Conservation (phyloP, 192 early-diverging fungal genomes). For the Lobulomyces angularis region DNA sequence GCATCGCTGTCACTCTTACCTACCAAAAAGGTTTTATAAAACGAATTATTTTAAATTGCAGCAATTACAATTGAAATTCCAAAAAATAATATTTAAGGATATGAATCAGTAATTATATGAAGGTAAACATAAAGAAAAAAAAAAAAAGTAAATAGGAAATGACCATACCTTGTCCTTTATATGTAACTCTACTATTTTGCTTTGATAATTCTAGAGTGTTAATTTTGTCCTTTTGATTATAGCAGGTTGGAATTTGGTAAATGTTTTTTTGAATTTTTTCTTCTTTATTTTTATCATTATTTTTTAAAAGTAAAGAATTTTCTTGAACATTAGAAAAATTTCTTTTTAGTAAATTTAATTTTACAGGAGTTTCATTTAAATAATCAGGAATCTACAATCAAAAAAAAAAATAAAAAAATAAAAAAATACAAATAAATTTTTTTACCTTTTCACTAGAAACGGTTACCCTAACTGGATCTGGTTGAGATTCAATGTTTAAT, state of each 20-base stretch:
- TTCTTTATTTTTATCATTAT: too few relatives aligned
- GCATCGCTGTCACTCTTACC: conserved; percentile 68
- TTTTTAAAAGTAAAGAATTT: too few relatives aligned
- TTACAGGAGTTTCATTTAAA: too few relatives aligned
- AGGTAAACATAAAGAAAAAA: background rate
- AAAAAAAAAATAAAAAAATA: too few relatives aligned
- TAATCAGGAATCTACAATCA: too few relatives aligned
- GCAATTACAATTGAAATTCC: conserved; percentile 15
- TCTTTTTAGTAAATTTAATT: too few relatives aligned
- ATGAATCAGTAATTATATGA: background rate
- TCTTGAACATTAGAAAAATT: too few relatives aligned
- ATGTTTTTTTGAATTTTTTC: too few relatives aligned
- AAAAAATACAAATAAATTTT: too few relatives aligned
- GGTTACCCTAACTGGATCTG: too few relatives aligned
- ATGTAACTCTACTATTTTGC: conserved; percentile 27
- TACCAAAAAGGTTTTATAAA: conserved; percentile 28
- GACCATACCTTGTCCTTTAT: conserved; percentile 27
- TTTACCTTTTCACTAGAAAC: too few relatives aligned
- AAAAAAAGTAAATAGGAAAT: background rate
- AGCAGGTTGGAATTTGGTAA: conserved; percentile 48
- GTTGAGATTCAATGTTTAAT: too few relatives aligned
- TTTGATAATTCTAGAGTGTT: conserved; percentile 27
- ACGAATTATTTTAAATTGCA: conserved; percentile 8
- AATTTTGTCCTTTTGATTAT: conserved; percentile 50
- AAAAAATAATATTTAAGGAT: conserved; percentile 1